Evolutionary conservation across 2,329 filamentous ascomycete genomes (phyloP).

Genomic region (Trichoderma polysporum): DNA sequence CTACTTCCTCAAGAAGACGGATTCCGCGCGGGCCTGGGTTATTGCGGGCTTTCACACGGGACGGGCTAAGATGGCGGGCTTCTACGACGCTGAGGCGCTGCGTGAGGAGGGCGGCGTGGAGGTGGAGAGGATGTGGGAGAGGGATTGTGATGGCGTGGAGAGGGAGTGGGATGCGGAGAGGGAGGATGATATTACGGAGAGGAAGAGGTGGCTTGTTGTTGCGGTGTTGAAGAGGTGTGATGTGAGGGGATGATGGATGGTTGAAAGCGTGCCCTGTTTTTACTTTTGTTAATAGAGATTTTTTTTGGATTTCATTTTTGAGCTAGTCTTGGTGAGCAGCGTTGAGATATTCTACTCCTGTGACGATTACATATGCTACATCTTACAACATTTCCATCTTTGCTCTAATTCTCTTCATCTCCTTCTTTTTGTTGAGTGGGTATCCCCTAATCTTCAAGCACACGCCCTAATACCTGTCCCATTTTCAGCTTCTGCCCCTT

Average conservation of each 20-base stretch:
- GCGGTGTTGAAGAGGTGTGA: slow-evolving; percentile 47
- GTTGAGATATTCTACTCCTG: not conserved
- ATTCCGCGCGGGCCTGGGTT: slow-evolving; percentile 57
- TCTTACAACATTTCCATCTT: slow-evolving; percentile 16
- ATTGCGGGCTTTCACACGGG: slow-evolving; percentile 73
- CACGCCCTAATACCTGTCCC: slow-evolving; percentile 79
- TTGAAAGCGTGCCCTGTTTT: not conserved
- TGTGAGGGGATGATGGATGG: not conserved
- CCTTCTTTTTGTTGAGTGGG: not conserved
- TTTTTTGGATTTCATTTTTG: not conserved
- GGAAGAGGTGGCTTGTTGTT: slow-evolving; percentile 71
- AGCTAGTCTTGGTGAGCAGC: slow-evolving; percentile 16
- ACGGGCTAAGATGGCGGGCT: slow-evolving; percentile 61
- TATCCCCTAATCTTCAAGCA: slow-evolving; percentile 36
- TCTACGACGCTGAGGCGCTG: slow-evolving; percentile 56
- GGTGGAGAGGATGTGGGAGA: slow-evolving; percentile 66
- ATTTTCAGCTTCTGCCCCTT: slow-evolving; percentile 88
- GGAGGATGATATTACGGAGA: slow-evolving; percentile 61
- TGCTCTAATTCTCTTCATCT: slow-evolving; percentile 26
- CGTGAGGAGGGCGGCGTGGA: slow-evolving; percentile 49
- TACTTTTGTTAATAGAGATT: not conserved
- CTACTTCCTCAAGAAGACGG: slow-evolving; percentile 54
- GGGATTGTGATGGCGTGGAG: slow-evolving; percentile 63
- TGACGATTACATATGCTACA: slow-evolving; percentile 9
- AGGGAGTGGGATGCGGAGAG: slow-evolving; percentile 62